Conservation (phyloP, 345 rosid species). For the Noccaea caerulescens region DNA sequence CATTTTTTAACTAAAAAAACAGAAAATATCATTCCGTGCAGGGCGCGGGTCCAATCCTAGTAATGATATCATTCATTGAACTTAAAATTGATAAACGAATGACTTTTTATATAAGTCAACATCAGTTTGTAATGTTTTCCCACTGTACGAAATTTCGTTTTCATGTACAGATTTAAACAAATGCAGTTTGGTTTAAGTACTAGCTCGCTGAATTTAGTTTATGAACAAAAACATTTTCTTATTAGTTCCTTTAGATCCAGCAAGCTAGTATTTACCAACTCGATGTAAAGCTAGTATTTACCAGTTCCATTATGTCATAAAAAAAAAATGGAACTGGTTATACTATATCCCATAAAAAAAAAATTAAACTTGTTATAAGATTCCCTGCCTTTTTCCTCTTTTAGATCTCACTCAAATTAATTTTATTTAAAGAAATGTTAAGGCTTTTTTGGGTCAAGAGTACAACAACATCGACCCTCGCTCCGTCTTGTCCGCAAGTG, state of each 20-base stretch:
- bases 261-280: slow-evolving; percentile 19
- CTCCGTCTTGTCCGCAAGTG: slow-evolving; percentile 49
- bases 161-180: background rate
- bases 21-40: no score
- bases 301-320: slow-evolving; percentile 14
- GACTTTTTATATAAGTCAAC: background rate
- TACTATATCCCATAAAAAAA: background rate
- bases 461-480: slow-evolving; percentile 41
- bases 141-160: background rate
- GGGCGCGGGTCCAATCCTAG: no score
- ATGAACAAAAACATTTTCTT: slow-evolving; percentile 1
- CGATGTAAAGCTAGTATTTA: background rate
- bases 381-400: slow-evolving; percentile 34
- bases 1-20: no score
- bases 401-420: slow-evolving; percentile 28
- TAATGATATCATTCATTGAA: no score
- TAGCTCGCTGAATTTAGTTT: no score
- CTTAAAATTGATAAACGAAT: background rate
- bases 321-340: no score
- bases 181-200: background rate
- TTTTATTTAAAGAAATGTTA: background rate
- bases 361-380: slow-evolving; percentile 24
- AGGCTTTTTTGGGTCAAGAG: slow-evolving; percentile 27
- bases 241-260: background rate
- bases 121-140: slow-evolving; percentile 4